These are phyloP conservation scores for Coriolopsis trogii DNA, from an alignment of 1,284 basidiomycete genomes.

Conservation along the genomic window DNA sequence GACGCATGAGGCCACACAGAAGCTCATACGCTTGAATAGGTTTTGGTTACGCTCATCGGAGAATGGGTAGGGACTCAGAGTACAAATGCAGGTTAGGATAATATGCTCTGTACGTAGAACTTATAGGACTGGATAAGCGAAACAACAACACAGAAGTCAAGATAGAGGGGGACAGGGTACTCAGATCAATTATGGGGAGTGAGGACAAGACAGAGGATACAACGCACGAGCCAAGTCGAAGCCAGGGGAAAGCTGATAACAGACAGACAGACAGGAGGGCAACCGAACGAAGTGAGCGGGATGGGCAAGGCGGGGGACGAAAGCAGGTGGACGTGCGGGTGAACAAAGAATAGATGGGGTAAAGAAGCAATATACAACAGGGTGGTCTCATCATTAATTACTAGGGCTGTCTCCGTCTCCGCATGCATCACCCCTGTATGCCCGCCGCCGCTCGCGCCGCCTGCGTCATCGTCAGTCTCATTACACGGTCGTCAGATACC, in stretches of 20 bases:
- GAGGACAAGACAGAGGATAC: conserved; percentile 2
- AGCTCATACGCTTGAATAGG: conserved; percentile 25
- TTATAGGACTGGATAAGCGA: conserved; percentile 15
- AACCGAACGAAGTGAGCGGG: background rate
- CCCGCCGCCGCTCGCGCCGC: conserved; percentile 16
- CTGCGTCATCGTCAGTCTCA: conserved; percentile 58
- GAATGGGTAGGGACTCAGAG: conserved; percentile 21
- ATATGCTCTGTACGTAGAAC: conserved; percentile 29
- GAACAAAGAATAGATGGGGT: conserved; percentile 3
- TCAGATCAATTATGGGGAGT: conserved; percentile 8
- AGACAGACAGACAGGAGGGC: background rate
- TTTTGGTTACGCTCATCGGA: conserved; percentile 31
- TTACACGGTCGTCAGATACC: conserved; percentile 78
- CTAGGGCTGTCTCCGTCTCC: conserved; percentile 9
- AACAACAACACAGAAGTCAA: conserved; percentile 16
- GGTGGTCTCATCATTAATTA: conserved; percentile 17
- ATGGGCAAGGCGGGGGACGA: background rate
- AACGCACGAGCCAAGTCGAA: too few relatives aligned
- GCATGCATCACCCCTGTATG: background rate
- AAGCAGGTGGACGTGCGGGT: conserved; percentile 8
- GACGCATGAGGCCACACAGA: too few relatives aligned
- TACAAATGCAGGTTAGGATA: conserved; percentile 34
- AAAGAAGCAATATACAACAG: conserved; percentile 24
- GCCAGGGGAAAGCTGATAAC: too few relatives aligned
- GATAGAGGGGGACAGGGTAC: conserved; percentile 7